Percentiles rank a stretch among this genome's conserved stretches.
These are phyloP conservation scores for Carex parvula DNA, from an alignment of 176 grass and related monocot species.

Conservation along the genomic window DNA sequence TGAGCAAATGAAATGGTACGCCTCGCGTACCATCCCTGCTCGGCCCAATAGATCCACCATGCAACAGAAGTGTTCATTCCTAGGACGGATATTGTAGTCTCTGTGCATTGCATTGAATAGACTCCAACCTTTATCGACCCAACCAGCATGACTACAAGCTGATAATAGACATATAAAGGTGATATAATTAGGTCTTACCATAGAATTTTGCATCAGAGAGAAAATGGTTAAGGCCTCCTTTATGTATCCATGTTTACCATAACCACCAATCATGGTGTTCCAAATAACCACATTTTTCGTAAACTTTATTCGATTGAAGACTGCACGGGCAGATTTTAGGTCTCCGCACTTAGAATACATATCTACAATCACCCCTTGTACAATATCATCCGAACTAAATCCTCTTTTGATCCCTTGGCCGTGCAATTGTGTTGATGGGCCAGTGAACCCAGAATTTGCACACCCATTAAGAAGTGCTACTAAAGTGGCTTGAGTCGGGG, in stretches of 20 bases:
- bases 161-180: constrained; percentile 49
- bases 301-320: constrained; percentile 26
- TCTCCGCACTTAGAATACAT: constrained; percentile 53
- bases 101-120: constrained; percentile 35
- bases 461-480: constrained; percentile 40
- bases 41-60: constrained; percentile 49
- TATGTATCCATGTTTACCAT: constrained; percentile 39
- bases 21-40: constrained; percentile 33
- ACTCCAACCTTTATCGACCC: constrained; percentile 31
- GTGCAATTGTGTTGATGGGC: constrained; percentile 43
- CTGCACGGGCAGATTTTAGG: constrained; percentile 14
- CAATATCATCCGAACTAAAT: constrained; percentile 27
- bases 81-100: constrained; percentile 19
- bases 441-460: constrained; percentile 32
- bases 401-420: constrained; percentile 36
- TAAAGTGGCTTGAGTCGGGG: constrained; percentile 38
- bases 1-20: constrained; percentile 35
- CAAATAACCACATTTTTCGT: constrained; percentile 38
- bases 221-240: constrained; percentile 37
- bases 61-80: constrained; percentile 47
- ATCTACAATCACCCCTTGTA: constrained; percentile 37
- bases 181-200: constrained; percentile 34
- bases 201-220: constrained; percentile 25
- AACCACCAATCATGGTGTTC: constrained; percentile 49
- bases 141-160: constrained; percentile 45